These are phyloP conservation scores for Soucietia sequanensis DNA, from an alignment of 805 yeast genomes.

Conservation along the genomic window DNA sequence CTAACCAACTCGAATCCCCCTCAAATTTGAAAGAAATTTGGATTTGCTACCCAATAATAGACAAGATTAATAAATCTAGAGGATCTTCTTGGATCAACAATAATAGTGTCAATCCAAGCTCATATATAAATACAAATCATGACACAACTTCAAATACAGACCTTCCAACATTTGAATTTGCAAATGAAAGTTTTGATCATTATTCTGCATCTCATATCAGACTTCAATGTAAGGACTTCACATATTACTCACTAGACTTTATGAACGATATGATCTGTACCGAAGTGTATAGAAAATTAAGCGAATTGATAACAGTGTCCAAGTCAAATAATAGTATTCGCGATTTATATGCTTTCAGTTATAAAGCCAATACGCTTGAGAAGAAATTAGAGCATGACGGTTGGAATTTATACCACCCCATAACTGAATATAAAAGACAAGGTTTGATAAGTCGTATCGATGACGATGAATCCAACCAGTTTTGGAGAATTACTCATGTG, in stretches of 20 bases:
- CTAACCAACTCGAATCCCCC: neutral
- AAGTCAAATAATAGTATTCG: conserved; percentile 42
- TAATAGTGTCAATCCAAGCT: conserved; percentile 7
- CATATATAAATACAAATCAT: conserved; percentile 6
- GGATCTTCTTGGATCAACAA: conserved; percentile 47
- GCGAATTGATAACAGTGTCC: conserved; percentile 60
- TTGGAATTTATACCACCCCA: conserved; percentile 69
- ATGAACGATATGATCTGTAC: conserved; percentile 53
- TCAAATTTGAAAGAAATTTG: conserved; percentile 62
- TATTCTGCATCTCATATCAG: conserved; percentile 56
- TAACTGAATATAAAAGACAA: conserved; percentile 70
- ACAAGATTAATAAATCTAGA: conserved; percentile 53
- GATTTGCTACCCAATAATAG: conserved; percentile 88
- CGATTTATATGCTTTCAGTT: conserved; percentile 74
- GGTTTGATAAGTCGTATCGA: conserved; percentile 43
- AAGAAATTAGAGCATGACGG: conserved; percentile 47
- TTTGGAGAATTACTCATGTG: conserved; percentile 71
- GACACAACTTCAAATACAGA: conserved; percentile 7
- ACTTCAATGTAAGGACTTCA: conserved; percentile 80
- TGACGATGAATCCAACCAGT: conserved; percentile 12
- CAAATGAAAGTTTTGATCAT: conserved; percentile 25
- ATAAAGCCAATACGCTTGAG: conserved; percentile 74
- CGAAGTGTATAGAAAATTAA: conserved; percentile 72
- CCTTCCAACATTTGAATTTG: conserved; percentile 6
- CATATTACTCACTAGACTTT: conserved; percentile 77